A percentile compares a stretch with the other conserved stretches of the same genome.
Evolutionary conservation across 306 rosid species (phyloP).

Genomic region (Lathyrus tuberosus): DNA sequence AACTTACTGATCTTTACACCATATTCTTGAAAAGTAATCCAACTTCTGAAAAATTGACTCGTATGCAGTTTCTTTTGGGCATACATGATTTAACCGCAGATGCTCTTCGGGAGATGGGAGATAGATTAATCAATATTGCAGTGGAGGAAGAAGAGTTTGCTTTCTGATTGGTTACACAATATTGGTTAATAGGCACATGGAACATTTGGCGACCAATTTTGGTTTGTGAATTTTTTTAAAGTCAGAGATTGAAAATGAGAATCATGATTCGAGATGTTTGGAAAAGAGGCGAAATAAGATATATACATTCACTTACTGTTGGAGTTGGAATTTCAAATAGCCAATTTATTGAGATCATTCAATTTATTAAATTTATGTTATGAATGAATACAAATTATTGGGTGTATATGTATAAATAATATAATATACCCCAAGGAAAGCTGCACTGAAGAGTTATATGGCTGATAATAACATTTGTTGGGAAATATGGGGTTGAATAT

Average conservation of each 20-base stretch:
- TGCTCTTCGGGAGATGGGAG: slow-evolving; percentile 73
- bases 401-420: neutral
- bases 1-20: slow-evolving; percentile 76
- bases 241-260: neutral
- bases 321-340: slow-evolving; percentile 11
- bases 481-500: neutral
- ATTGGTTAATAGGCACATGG: slow-evolving; percentile 37
- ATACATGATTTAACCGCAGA: slow-evolving; percentile 74
- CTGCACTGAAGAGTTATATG: neutral
- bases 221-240: slow-evolving; percentile 9
- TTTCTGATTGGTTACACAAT: slow-evolving; percentile 51
- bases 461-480: neutral
- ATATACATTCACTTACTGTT: neutral
- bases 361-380: neutral
- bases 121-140: slow-evolving; percentile 49
- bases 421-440: neutral
- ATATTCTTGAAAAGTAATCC: slow-evolving; percentile 72
- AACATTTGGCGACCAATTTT: slow-evolving; percentile 25
- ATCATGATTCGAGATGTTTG: neutral
- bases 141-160: slow-evolving; percentile 88
- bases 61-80: slow-evolving; percentile 83
- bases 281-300: neutral
- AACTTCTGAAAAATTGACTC: slow-evolving; percentile 74
- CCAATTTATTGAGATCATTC: slow-evolving; percentile 1
- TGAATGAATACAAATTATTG: neutral